Percentiles rank a stretch among this genome's conserved stretches.
These are phyloP conservation scores for Micromonas commoda DNA, from an alignment of 139 green algal genomes.

Conservation along the genomic window DNA sequence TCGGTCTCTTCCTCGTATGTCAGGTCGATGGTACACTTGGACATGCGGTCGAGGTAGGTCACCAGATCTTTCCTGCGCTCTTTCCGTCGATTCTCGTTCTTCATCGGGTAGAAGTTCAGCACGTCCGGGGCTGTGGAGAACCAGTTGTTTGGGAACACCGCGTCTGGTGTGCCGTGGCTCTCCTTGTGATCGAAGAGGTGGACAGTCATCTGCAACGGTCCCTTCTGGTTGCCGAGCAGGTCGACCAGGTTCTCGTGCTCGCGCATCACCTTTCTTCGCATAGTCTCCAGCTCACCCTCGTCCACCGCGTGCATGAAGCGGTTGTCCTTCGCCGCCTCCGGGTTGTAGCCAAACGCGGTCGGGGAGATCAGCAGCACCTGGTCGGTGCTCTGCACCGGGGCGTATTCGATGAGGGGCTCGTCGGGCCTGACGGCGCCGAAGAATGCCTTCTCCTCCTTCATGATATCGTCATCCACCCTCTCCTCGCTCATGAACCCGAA, in stretches of 20 bases:
- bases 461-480: background rate
- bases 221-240: conserved; percentile 66
- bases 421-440: background rate
- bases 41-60: conserved; percentile 2
- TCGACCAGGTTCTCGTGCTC: conserved; percentile 58
- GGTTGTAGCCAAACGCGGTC: conserved; percentile 91
- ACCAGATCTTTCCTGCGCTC: conserved; percentile 31
- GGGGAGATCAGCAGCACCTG: conserved; percentile 89
- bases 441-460: background rate
- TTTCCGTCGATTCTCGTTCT: conserved; percentile 38
- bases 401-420: too few species aligned
- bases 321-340: conserved; percentile 67
- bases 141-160: conserved; percentile 98
- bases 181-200: conserved; percentile 64
- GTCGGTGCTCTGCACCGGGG: conserved; percentile 24
- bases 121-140: conserved; percentile 64
- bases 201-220: conserved; percentile 61
- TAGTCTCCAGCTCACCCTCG: background rate
- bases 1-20: background rate
- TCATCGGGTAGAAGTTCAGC: conserved; percentile 90
- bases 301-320: too few species aligned
- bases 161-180: conserved; percentile 80
- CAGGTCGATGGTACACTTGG: background rate
- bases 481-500: background rate
- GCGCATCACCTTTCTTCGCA: conserved; percentile 22